Evolutionary conservation across 257 asterid genomes (phyloP).

Genomic region (Solanum tacnaense): DNA sequence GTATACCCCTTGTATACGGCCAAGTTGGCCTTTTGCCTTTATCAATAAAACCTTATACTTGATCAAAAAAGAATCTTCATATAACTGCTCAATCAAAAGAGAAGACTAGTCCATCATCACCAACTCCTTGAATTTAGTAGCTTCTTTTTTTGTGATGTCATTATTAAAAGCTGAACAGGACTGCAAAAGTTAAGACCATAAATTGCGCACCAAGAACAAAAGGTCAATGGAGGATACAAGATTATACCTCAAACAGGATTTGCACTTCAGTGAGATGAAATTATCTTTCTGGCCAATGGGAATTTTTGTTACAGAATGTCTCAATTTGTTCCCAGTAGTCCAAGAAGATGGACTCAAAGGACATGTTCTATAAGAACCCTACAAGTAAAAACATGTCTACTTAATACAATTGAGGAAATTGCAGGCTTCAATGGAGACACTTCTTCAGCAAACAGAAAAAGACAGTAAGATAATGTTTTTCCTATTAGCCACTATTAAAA

Average conservation of each 20-base stretch:
- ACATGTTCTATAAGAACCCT: slow-evolving; percentile 17
- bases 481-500: not conserved
- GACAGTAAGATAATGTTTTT: not conserved
- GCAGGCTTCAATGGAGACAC: not conserved
- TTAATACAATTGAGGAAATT: not conserved
- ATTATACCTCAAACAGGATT: slow-evolving; percentile 11
- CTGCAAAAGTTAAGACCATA: not conserved
- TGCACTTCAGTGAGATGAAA: slow-evolving; percentile 14
- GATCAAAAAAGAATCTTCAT: not conserved
- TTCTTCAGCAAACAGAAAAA: not conserved
- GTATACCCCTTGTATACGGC: not conserved
- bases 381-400: not conserved
- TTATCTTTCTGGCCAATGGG: not conserved
- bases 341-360: slow-evolving; percentile 5
- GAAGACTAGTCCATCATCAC: not conserved
- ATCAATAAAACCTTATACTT: not conserved
- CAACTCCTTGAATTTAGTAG: not conserved
- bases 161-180: not conserved
- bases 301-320: not conserved
- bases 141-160: not conserved
- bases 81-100: not conserved
- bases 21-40: not conserved
- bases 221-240: not conserved
- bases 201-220: not conserved
- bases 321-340: slow-evolving; percentile 11